Conservation (phyloP, 345 rosid genomes). For the Rubroshorea leprosula region DNA sequence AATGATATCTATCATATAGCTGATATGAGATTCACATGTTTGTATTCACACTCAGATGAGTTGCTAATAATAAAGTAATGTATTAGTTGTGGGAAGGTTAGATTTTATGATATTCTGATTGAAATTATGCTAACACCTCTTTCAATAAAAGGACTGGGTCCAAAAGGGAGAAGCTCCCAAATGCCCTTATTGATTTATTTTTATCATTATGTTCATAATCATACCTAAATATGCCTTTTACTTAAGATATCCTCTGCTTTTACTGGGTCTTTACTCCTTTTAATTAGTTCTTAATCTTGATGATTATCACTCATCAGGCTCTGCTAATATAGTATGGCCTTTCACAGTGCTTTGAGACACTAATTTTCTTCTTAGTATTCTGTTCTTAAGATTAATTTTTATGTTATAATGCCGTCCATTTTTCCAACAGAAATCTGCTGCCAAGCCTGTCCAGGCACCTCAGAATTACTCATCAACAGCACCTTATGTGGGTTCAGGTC, state of each 20-base stretch:
- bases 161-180: not conserved
- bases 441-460: slow-evolving; percentile 66
- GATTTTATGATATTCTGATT: not conserved
- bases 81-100: no score
- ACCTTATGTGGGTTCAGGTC: slow-evolving; percentile 73
- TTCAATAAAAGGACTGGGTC: not conserved
- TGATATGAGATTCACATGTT: not conserved
- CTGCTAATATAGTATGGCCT: not conserved
- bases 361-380: not conserved
- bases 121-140: not conserved
- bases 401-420: not conserved
- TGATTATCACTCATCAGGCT: not conserved
- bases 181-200: not conserved
- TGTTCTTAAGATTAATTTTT: not conserved
- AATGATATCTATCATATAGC: not conserved
- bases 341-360: not conserved
- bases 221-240: not conserved
- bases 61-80: not conserved
- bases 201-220: no score
- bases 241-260: not conserved
- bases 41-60: not conserved
- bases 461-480: slow-evolving; percentile 55
- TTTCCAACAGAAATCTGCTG: slow-evolving; percentile 58
- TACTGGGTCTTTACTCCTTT: not conserved
- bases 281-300: not conserved